Evolutionary conservation across 768 basidiomycete species (phyloP).

Genomic region (Mycena kentingensis): DNA sequence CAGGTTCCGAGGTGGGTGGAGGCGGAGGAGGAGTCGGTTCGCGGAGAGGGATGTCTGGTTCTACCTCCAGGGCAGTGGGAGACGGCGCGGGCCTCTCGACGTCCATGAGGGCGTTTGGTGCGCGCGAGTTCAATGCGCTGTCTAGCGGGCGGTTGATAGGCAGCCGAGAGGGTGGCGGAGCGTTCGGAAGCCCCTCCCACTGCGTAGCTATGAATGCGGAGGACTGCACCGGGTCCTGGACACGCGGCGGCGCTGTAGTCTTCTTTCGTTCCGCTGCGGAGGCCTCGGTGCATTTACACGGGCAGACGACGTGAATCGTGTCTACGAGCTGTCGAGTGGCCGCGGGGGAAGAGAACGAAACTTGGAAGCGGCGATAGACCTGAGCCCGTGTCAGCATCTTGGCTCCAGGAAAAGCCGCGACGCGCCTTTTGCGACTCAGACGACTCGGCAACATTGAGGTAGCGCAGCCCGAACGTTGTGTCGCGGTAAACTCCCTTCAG

Average conservation of each 20-base stretch:
- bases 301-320: conserved; percentile 66
- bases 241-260: conserved; percentile 23
- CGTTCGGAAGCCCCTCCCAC: neutral
- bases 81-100: neutral
- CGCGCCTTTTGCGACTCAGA: conserved; percentile 16
- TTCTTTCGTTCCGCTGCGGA: neutral
- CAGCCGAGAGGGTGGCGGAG: neutral
- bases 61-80: neutral
- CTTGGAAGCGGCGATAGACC: conserved; percentile 76
- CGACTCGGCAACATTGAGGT: conserved; percentile 54
- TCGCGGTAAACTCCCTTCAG: conserved; percentile 81
- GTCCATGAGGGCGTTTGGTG: neutral
- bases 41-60: neutral
- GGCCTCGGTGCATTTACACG: conserved; percentile 61
- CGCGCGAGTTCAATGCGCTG: neutral
- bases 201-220: neutral
- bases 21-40: neutral
- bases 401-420: conserved; percentile 15
- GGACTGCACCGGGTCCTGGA: conserved; percentile 6
- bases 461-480: conserved; percentile 72
- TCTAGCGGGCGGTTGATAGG: neutral
- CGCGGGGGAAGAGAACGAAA: conserved; percentile 57
- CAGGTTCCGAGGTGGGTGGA: neutral
- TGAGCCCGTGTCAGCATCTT: conserved; percentile 29
- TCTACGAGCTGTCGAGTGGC: conserved; percentile 62